A percentile compares a stretch with the other conserved stretches of the same genome.
Evolutionary conservation across 2,329 filamentous ascomycete species (phyloP).

Genomic region (Penicillium sp.): DNA sequence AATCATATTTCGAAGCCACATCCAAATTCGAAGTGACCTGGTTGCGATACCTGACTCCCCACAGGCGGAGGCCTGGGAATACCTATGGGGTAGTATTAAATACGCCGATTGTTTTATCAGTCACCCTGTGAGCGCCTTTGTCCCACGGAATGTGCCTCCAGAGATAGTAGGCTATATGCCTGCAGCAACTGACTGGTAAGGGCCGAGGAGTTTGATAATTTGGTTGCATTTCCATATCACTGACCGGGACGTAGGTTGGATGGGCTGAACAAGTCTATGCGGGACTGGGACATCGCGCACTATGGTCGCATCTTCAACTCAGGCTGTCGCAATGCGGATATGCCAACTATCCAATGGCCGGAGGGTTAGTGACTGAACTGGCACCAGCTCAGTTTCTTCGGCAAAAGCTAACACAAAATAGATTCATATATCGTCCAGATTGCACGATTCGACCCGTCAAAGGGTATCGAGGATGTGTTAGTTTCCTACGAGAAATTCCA

Average conservation of each 20-base stretch:
- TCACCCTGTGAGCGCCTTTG: slow-evolving; percentile 73
- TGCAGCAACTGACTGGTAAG: slow-evolving; percentile 73
- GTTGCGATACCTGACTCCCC: slow-evolving; percentile 61
- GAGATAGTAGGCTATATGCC: slow-evolving; percentile 72
- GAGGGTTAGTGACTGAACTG: slow-evolving; percentile 26
- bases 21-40: slow-evolving; percentile 75
- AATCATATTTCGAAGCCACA: slow-evolving; percentile 77
- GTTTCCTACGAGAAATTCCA: slow-evolving; percentile 72
- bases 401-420: slow-evolving; percentile 38
- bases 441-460: slow-evolving; percentile 78
- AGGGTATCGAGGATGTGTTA: slow-evolving; percentile 75
- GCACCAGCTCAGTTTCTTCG: no score
- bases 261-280: slow-evolving; percentile 73
- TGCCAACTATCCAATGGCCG: slow-evolving; percentile 39
- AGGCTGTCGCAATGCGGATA: slow-evolving; percentile 57
- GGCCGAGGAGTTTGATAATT: slow-evolving; percentile 11
- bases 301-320: slow-evolving; percentile 73
- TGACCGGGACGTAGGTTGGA: slow-evolving; percentile 56
- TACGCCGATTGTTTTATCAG: slow-evolving; percentile 75
- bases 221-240: not conserved
- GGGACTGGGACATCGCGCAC: slow-evolving; percentile 67
- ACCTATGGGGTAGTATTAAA: slow-evolving; percentile 69
- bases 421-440: slow-evolving; percentile 76
- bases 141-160: slow-evolving; percentile 64
- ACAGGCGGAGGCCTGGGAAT: slow-evolving; percentile 71